A percentile compares a stretch with the other conserved stretches of the same genome.
phyloP scores from a whole-genome alignment of 2,329 filamentous ascomycete genomes.

The Cadophora luteo-olivacea region DNA sequence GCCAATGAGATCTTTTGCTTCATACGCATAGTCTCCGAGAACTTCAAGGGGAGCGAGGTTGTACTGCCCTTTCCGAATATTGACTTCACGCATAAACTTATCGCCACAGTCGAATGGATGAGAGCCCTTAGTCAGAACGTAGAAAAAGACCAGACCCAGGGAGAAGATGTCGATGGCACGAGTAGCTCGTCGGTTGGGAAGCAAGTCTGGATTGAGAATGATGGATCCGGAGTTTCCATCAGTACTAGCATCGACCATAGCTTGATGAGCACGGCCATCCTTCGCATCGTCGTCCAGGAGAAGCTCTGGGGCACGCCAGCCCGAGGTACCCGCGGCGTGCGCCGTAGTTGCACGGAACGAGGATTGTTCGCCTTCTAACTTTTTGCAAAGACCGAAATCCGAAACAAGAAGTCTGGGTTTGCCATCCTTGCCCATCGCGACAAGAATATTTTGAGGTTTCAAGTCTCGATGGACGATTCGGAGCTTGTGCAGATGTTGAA shows the following conservation, averaged over 20 bases:
- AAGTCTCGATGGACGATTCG: constrained; percentile 97
- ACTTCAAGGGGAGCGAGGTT: constrained; percentile 73
- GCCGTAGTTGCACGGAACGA: constrained; percentile 95
- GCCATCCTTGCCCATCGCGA: constrained; percentile 73
- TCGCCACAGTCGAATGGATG: constrained; percentile 96
- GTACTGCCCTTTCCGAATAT: constrained; percentile 90
- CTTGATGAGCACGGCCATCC: constrained; percentile 46
- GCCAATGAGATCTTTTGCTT: constrained; percentile 85
- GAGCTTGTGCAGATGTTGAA: constrained; percentile 87
- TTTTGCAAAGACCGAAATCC: constrained; percentile 97
- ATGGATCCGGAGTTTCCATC: constrained; percentile 67
- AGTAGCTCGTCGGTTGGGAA: constrained; percentile 79
- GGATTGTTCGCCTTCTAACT: constrained; percentile 90
- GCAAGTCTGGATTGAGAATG: constrained; percentile 63
- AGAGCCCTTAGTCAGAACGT: constrained; percentile 89
- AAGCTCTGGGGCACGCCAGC: constrained; percentile 95
- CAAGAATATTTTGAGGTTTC: constrained; percentile 97
- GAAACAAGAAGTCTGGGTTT: constrained; percentile 90
- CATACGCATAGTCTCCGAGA: constrained; percentile 82
- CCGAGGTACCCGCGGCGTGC: constrained; percentile 89
- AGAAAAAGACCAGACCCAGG: constrained; percentile 96
- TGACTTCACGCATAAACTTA: constrained; percentile 94
- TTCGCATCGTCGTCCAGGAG: constrained; percentile 79
- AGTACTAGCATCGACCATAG: constrained; percentile 57
- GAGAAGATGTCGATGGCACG: constrained; percentile 98